Base-by-base conservation (phyloP, 1,139 yeast genomes). In the Blastobotrys petasosporus region DNA sequence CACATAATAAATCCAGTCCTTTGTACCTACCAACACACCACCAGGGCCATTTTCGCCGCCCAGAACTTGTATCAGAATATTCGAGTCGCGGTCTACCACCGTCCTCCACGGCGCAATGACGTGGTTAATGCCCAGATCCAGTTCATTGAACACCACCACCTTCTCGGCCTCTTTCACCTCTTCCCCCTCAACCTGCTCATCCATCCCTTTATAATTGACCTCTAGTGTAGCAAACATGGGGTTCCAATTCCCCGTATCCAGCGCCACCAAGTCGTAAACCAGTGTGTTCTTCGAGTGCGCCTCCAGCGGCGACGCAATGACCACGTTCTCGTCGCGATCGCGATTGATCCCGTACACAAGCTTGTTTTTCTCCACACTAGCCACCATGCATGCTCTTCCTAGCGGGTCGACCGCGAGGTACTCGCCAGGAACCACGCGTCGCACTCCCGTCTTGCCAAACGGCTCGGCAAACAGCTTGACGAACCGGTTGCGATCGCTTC, bases 221-320 rank as follows among this genome's bases (percentile, higher is more conserved):
- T 92, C 97, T 15, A 92, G 65, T 0, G 92, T 75, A 0, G 87
- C 94, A 72, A 87, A 88, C 5, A 77, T 60, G 0, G 98, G 97
- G 60, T 87, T 87, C 15, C 82, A 92, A 60, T 73, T 82, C 1
- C 82, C 86, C 2, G 80, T 84, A 59, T 88, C 94, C 42, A 92
- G 62, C 0, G 85, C 82, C 20, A 75, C 66, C 3, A 80, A 59
- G 20, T 66, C 66, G 38, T 84, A 68, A 1, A 90, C 80, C n/a
- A 86, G 58, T 0, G 69, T 55, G 30, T 70, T 67, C 3, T 79
- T 71, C 13, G 76, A 68, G 42, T 73, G 71, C 0, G 85, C 80
- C 54, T 85, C 95, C 42, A 88, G 62, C 0, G 97, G 96, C 0
- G 95, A 80, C 4, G 85, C 76, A 2, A 84, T 68, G 10, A 71